These are phyloP conservation scores for Hypoxylon sp. DNA, from an alignment of 2,329 filamentous ascomycete species.

Conservation along the genomic window DNA sequence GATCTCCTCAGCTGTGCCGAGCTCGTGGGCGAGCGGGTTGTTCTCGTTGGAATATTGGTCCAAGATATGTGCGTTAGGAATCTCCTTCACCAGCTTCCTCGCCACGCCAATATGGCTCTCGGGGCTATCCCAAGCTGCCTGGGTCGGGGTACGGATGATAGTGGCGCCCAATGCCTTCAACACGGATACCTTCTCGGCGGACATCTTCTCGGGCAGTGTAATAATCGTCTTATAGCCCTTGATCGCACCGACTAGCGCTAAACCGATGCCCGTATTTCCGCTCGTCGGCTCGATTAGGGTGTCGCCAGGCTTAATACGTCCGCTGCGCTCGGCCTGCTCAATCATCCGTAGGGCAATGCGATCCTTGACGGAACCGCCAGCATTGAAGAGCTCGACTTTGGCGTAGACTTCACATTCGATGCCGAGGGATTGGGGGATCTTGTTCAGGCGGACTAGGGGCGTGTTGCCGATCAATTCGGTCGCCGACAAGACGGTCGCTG, in stretches of 20 bases:
- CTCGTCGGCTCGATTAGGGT: slow-evolving; percentile 98
- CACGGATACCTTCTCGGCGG: slow-evolving; percentile 96
- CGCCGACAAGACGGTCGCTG: slow-evolving; percentile 69
- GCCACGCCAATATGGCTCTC: slow-evolving; percentile 98
- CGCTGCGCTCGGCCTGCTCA: slow-evolving; percentile 90
- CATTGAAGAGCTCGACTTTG: slow-evolving; percentile 94
- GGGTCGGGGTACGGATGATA: slow-evolving; percentile 96
- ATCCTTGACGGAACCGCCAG: slow-evolving; percentile 94
- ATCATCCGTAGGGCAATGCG: slow-evolving; percentile 97
- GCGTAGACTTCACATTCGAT: slow-evolving; percentile 91
- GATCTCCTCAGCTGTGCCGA: slow-evolving; percentile 95
- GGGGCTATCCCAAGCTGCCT: slow-evolving; percentile 93
- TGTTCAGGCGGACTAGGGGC: slow-evolving; percentile 94
- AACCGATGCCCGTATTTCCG: slow-evolving; percentile 96
- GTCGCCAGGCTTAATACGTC: slow-evolving; percentile 96
- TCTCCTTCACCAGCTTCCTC: slow-evolving; percentile 89
- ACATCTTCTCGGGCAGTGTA: slow-evolving; percentile 99
- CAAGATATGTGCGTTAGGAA: slow-evolving; percentile 96
- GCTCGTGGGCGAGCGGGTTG: slow-evolving; percentile 94
- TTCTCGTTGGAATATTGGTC: slow-evolving; percentile 95
- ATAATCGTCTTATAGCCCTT: slow-evolving; percentile 99
- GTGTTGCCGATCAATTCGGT: slow-evolving; percentile 95
- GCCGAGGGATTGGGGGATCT: slow-evolving; percentile 90
- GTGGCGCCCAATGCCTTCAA: slow-evolving; percentile 94
- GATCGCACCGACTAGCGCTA: slow-evolving; percentile 93